Base-by-base conservation (phyloP, 768 basidiomycete genomes). In the Lanmaoa rubissima region DNA sequence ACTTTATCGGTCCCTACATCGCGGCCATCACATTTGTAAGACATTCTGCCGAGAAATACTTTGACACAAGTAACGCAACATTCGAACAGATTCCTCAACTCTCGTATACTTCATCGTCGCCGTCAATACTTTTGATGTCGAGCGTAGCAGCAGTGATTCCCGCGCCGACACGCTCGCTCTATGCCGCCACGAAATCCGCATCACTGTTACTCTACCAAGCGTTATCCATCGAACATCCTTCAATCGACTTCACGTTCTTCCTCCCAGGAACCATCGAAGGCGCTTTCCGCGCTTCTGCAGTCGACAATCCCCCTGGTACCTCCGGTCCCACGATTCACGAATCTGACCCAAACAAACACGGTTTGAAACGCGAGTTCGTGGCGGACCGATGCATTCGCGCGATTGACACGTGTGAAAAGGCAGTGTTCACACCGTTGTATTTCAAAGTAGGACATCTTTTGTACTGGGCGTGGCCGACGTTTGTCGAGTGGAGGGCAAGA, bases 101-200 rank as follows among this genome's bases (percentile, higher is more conserved):
- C 35, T 75, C 81, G 12, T 66, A 76, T 26, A 81, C 85, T 0
- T 94, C 92, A 0, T 54, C 68, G 0, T 78, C 82, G 0, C 93
- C 94, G 0, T 83, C 90, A 0, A 77, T 96, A 38, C 81, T 92
- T 28, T 83, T 95, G 41, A 68, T 97, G 36, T 92, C 92, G 9
- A 89, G 87, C 31, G 75, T 88, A 3, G 94, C 87, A 3, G 84
- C 91, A 3, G 76, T 87, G 7, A 85, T 94, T 36, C 90, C 94
- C 3, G 84, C 94, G 0, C 94, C 94, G 1, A 93, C 90, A 1
- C 86, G 94, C 8, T 75, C 90, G 1, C 74, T 98, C 36, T 98
- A 98, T 67, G 84, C 81, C 0, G 84, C 92, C 4, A 90, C 88
- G 11, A 97, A 98, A 70, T 78, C 87, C 3, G 89, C 93, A 0